phyloP scores from a whole-genome alignment of 1,284 basidiomycete species.

The Somion occarium region DNA sequence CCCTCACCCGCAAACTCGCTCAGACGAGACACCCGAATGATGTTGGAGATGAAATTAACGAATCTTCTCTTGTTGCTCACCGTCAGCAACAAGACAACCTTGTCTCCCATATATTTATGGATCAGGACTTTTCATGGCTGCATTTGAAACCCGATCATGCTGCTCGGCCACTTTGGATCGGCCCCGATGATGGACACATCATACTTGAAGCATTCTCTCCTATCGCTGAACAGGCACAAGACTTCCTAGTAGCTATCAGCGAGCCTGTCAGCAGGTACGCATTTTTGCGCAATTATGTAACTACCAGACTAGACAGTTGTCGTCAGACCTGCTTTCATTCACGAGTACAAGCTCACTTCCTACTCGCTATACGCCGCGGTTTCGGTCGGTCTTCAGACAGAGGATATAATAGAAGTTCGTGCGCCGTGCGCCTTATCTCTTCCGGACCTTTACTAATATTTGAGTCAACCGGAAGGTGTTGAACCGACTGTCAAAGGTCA shows the following conservation, averaged over 20 bases:
- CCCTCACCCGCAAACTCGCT: conserved; percentile 70
- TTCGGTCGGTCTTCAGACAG: conserved; percentile 95
- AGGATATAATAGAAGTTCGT: conserved; percentile 96
- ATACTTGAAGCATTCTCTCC: conserved; percentile 96
- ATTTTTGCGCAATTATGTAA: conserved; percentile 20
- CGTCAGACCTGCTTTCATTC: conserved; percentile 91
- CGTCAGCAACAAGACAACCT: conserved; percentile 66
- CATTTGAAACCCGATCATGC: conserved; percentile 87
- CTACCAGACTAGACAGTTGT: conserved; percentile 24
- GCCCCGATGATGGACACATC: conserved; percentile 89
- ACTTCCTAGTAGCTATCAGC: conserved; percentile 96
- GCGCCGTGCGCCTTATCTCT: conserved; percentile 15
- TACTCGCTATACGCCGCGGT: conserved; percentile 99
- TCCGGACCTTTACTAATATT: conserved; percentile 16
- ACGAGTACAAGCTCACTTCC: conserved; percentile 98
- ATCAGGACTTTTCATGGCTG: conserved; percentile 82
- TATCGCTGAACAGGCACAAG: conserved; percentile 97
- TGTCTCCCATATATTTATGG: conserved; percentile 74
- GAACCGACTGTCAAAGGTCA: conserved; percentile 81
- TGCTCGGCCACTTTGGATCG: conserved; percentile 91
- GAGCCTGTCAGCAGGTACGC: conserved; percentile 97
- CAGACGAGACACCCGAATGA: conserved; percentile 46
- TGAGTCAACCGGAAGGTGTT: conserved; percentile 52
- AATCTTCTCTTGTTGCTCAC: conserved; percentile 39
- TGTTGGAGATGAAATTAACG: conserved; percentile 25